A percentile compares a stretch with the other conserved stretches of the same genome.
phyloP scores from a whole-genome alignment of 2,329 filamentous ascomycete species.

The Dactylellina drechsleri region DNA sequence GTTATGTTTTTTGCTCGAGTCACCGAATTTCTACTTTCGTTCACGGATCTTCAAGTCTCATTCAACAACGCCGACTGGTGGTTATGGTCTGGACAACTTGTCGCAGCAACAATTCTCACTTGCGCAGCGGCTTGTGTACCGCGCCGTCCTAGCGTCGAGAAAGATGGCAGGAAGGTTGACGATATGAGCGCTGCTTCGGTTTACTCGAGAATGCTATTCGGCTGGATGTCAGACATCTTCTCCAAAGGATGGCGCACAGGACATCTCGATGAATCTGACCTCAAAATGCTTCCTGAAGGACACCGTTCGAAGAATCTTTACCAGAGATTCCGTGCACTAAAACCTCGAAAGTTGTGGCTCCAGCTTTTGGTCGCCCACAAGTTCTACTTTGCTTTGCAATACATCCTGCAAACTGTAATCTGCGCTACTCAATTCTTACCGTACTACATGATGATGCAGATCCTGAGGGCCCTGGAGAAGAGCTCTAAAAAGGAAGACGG shows the following conservation, averaged over 20 bases:
- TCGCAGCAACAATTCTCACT: constrained; percentile 55
- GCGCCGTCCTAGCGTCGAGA: constrained; percentile 43
- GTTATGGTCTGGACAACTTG: constrained; percentile 48
- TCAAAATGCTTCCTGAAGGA: constrained; percentile 26
- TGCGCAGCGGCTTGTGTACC: constrained; percentile 43
- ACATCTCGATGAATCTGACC: constrained; percentile 49
- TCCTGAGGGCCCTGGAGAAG: constrained; percentile 73
- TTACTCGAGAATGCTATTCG: constrained; percentile 26
- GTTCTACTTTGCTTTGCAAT: constrained; percentile 56
- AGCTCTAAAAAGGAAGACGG: constrained; percentile 64
- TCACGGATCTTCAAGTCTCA: constrained; percentile 45
- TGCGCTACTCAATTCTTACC: constrained; percentile 70
- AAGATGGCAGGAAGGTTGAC: constrained; percentile 43
- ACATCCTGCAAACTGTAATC: constrained; percentile 54
- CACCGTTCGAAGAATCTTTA: constrained; percentile 43
- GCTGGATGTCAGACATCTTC: constrained; percentile 38
- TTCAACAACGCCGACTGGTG: constrained; percentile 45
- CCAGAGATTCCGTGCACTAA: constrained; percentile 25
- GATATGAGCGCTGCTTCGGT: constrained; percentile 32
- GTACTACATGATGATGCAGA: constrained; percentile 74
- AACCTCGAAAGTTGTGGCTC: constrained; percentile 33
- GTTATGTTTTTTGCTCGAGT: constrained; percentile 63
- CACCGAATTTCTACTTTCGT: constrained; percentile 39
- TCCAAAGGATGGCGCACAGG: constrained; percentile 45
- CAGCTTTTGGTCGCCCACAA: constrained; percentile 54